Evolutionary conservation across 2,329 filamentous ascomycete genomes (phyloP), one percentile per base, ranked within the genome.

Genomic region (Cryphonectria parasitica): DNA sequence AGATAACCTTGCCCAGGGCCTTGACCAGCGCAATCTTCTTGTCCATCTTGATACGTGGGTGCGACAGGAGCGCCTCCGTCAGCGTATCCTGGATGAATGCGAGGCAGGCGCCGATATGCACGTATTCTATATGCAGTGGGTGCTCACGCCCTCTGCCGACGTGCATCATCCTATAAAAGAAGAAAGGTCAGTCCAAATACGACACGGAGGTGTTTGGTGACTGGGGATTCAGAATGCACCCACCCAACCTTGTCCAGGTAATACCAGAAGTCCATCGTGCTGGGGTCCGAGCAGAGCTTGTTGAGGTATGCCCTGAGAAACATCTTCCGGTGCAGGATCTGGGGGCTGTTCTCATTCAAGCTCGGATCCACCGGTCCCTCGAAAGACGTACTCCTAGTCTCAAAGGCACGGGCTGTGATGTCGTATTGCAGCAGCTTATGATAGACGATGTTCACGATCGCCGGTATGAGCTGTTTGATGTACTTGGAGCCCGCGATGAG

Each of bases 241-340:
- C 78, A 90, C 86, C 92, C 92, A 49, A 95, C 92, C 80, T 95
- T 95, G 82, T 95, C 91, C 61, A 95, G 83, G 77, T 95, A 95
- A 76, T 92, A 88, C 92, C 92, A 95, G 79, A 94, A 94, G 72
- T 93, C 90, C 85, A 92, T 89, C 74, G 88, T 89, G 66, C 88
- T 90, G 0, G 91, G 91, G 76, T 95, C 92, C 6, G 89, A 90
- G 79, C 92, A 94, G 52, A 95, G 82, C 79, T 90, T 92, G 71
- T 86, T 89, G 43, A 95, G 83, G 75, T 95, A 95, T 67, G 91
- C 92, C n/a, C 91, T 83, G 66, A 90, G 79, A 77, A 95, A 94
- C 84, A 92, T 90, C 83, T 95, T 95, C 73, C 92, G 87, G 77
- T 94, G 88, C 75, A 90, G 80, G 74, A 95, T 94, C 79, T 93